Base-by-base conservation (phyloP, 2,329 filamentous ascomycete species). In the Aspergillus clavatus region DNA sequence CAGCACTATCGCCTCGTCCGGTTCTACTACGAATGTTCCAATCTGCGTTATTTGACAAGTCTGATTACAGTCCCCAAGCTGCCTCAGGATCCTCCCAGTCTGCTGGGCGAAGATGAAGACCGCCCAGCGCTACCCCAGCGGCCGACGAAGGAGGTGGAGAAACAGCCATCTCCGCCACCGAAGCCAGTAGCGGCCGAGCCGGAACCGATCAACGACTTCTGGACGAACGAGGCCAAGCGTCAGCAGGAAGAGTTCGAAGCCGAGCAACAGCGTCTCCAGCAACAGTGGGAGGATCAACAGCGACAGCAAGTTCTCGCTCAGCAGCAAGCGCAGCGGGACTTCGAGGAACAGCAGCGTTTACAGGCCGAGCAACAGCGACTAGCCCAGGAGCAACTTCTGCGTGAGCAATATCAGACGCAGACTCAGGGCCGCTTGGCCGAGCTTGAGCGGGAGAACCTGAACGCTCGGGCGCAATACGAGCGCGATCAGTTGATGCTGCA, bases 11-110 rank as follows among this genome's bases (percentile, higher is more conserved):
- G 93, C 14, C 80, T 98, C 12, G 87, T 95, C 63, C 93, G 94
- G 63, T 98, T 97, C 72, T 98, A 98, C 72, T 97, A 97, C 70
- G 93, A 98, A 71, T 98, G 93, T 71, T 96, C 93, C 8, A 98
- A 97, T 67, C 78, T 98, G 44, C 86, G 93, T 57, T 98, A 98
- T 65, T 79, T 98, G 39, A 98, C 93, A 11, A 95, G 89, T 60
- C 76, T 98, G 41, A 97, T 98, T 62, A 95, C 89, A 1, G 89
- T 98, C 5, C 93, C 93, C 1, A 97, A 96, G 67, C 79, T 98
- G 40, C 90, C 93, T 0, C 88, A 95, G 70, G 90, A 97, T 45
- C 87, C 93, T 0, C 93, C 93, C 0, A 97, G 88, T 59, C 76
- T 97, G 29, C 77, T 96, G 12, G 81, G 82, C 16, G 89, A 95